A percentile compares a stretch with the other conserved stretches of the same genome.
These are phyloP conservation scores for Populus hybrid DNA, from an alignment of 441 rosid genomes.

Conservation along the genomic window DNA sequence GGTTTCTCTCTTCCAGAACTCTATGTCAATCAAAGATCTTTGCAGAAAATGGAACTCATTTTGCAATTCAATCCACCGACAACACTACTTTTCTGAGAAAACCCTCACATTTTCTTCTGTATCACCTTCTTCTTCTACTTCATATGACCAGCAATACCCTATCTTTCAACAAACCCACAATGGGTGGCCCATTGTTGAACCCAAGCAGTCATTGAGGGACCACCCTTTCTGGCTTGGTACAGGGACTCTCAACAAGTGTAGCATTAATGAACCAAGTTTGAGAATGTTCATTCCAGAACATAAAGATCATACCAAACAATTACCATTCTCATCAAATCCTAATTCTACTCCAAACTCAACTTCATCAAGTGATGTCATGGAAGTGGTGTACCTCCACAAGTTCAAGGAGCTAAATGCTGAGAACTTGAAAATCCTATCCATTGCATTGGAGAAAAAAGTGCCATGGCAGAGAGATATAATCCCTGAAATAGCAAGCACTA, in stretches of 20 bases:
- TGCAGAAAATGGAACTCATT: slow-evolving; percentile 60
- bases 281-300: slow-evolving; percentile 40
- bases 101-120: slow-evolving; percentile 56
- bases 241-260: slow-evolving; percentile 19
- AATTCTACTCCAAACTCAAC: slow-evolving; percentile 73
- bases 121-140: slow-evolving; percentile 57
- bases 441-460: slow-evolving; percentile 44
- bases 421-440: slow-evolving; percentile 44
- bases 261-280: slow-evolving; percentile 27
- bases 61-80: slow-evolving; percentile 56
- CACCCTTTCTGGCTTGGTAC: slow-evolving; percentile 30
- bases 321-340: slow-evolving; percentile 45
- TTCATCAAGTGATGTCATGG: slow-evolving; percentile 52
- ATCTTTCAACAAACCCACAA: slow-evolving; percentile 33
- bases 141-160: slow-evolving; percentile 42
- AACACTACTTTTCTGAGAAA: slow-evolving; percentile 38
- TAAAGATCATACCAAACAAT: slow-evolving; percentile 25
- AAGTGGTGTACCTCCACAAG: slow-evolving; percentile 30
- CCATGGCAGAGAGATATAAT: slow-evolving; percentile 56
- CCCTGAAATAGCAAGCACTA: slow-evolving; percentile 46
- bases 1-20: slow-evolving; percentile 41
- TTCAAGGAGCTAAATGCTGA: slow-evolving; percentile 48
- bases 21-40: slow-evolving; percentile 45
- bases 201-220: slow-evolving; percentile 35
- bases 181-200: slow-evolving; percentile 42